Evolutionary conservation across 2,329 filamentous ascomycete species (phyloP).

Genomic region (Thelonectria blattea): DNA sequence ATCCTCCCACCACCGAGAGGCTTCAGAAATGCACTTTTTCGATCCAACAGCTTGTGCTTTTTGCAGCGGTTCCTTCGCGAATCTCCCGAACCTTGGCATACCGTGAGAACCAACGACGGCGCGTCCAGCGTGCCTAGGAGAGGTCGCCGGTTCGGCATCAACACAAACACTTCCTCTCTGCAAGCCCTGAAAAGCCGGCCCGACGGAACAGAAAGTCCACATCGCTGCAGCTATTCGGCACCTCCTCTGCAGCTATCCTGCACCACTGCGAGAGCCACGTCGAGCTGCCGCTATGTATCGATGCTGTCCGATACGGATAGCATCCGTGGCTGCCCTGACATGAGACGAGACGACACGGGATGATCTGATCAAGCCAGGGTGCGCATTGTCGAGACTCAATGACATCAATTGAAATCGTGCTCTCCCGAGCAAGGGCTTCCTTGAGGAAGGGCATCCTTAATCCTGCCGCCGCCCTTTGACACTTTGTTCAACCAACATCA

Average conservation of each 20-base stretch:
- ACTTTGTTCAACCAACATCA: no score
- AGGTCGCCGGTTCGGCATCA: not conserved
- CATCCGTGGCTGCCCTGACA: slow-evolving; percentile 3
- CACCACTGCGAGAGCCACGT: not conserved
- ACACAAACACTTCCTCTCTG: not conserved
- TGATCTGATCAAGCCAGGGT: slow-evolving; percentile 6
- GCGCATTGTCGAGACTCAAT: not conserved
- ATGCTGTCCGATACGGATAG: not conserved
- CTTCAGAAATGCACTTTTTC: slow-evolving; percentile 1
- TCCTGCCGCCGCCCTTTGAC: no score
- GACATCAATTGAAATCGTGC: not conserved
- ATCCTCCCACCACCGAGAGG: not conserved
- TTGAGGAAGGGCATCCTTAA: not conserved
- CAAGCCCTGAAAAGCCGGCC: no score
- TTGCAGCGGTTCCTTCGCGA: not conserved
- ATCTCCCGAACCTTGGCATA: not conserved
- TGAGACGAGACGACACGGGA: slow-evolving; percentile 14
- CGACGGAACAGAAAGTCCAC: no score
- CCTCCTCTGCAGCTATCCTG: not conserved
- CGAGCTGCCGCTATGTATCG: no score
- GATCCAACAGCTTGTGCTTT: not conserved
- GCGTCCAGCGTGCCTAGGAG: not conserved
- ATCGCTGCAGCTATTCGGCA: no score
- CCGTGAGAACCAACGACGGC: not conserved
- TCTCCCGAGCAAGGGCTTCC: not conserved